Conservation (phyloP, 176 grass and related monocot genomes). For the Musa troglodytarum region DNA sequence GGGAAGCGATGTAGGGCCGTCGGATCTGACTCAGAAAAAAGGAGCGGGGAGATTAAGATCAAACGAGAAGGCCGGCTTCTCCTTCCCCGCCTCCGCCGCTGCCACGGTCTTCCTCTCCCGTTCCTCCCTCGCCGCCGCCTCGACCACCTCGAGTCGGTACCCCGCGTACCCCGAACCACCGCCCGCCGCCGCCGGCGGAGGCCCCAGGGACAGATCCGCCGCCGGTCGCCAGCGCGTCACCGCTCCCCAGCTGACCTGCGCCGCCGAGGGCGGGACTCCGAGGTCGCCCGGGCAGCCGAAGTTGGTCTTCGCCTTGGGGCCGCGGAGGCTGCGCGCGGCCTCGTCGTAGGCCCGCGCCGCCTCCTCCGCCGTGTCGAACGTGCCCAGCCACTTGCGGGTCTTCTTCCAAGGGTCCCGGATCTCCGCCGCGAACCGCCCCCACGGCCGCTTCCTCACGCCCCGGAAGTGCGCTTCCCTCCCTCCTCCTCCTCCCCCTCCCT, state of each 20-base stretch:
- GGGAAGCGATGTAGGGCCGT: background rate
- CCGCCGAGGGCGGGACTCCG: background rate
- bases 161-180: conserved; percentile 1
- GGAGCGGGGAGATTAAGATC: conserved; percentile 19
- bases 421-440: conserved; percentile 85
- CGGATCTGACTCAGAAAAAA: conserved; percentile 1
- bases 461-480: background rate
- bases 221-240: background rate
- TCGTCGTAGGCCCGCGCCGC: conserved; percentile 76
- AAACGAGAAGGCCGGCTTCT: background rate
- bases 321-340: too few species aligned
- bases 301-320: too few species aligned
- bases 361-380: conserved; percentile 84
- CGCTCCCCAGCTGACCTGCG: background rate
- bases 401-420: conserved; percentile 96
- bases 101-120: background rate
- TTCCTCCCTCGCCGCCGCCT: background rate
- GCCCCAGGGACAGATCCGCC: conserved; percentile 3
- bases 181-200: background rate
- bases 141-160: conserved; percentile 1
- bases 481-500: too few species aligned
- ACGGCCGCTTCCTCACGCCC: conserved; percentile 54
- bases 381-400: conserved; percentile 85
- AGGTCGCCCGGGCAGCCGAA: background rate
- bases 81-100: background rate